A percentile compares a stretch with the other conserved stretches of the same genome.
Evolutionary conservation across 345 rosid species (phyloP).

Genomic region (Camelina neglecta): DNA sequence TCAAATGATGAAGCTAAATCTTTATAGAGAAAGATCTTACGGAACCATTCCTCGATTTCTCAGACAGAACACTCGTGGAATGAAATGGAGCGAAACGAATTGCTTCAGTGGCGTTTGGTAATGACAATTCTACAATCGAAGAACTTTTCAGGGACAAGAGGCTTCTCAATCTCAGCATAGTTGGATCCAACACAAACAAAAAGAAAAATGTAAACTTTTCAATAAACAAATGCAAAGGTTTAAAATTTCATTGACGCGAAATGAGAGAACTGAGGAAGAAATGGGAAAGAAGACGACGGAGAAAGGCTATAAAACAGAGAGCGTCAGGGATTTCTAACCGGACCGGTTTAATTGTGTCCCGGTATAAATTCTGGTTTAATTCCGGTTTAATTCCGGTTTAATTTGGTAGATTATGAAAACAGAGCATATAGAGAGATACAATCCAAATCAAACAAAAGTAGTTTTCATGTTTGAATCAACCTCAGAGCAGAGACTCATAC

Average conservation of each 20-base stretch:
- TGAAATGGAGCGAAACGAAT: constrained; percentile 35
- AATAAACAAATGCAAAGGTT: background rate
- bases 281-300: constrained; percentile 9
- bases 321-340: constrained; percentile 24
- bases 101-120: background rate
- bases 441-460: constrained; percentile 14
- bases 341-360: background rate
- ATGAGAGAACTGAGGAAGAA: constrained; percentile 17
- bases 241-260: background rate
- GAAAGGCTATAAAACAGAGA: background rate
- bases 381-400: background rate
- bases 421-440: background rate
- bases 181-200: background rate
- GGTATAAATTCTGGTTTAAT: background rate
- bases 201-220: background rate
- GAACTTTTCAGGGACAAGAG: constrained; percentile 30
- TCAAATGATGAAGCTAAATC: constrained; percentile 12
- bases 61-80: constrained; percentile 44
- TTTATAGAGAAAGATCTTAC: constrained; percentile 26
- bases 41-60: constrained; percentile 37
- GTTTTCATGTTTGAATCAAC: constrained; percentile 24
- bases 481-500: constrained; percentile 18
- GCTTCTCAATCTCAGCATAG: constrained; percentile 37
- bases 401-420: background rate
- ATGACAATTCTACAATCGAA: constrained; percentile 9